Evolutionary conservation across 495 filamentous ascomycete genomes (phyloP).

Genomic region (Penicillium macrosclerotiorum): DNA sequence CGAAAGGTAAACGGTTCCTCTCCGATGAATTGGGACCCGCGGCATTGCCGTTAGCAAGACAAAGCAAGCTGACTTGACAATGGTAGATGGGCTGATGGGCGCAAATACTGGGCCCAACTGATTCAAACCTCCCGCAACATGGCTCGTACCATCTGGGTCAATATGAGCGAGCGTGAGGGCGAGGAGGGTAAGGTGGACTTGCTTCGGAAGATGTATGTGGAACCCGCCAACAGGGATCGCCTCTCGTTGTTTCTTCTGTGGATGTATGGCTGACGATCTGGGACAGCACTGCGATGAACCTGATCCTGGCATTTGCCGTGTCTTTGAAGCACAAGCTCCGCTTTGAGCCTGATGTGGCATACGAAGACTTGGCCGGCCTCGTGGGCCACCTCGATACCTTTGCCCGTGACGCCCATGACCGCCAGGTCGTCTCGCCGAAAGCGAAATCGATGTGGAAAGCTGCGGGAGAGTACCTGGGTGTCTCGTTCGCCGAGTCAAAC

Average conservation of each 20-base stretch:
- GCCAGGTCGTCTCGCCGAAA: conserved; percentile 38
- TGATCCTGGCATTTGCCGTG: conserved; percentile 74
- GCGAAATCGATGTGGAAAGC: conserved; percentile 57
- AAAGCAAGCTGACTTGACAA: conserved; percentile 2
- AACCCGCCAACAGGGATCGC: not conserved
- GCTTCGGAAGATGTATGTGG: conserved; percentile 60
- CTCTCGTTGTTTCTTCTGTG: not conserved
- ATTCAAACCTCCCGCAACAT: conserved; percentile 70
- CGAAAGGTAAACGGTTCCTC: conserved; percentile 52
- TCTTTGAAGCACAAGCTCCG: conserved; percentile 84
- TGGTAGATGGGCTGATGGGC: conserved; percentile 62
- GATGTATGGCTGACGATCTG: conserved; percentile 5
- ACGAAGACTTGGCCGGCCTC: conserved; percentile 58
- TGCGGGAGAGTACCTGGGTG: conserved; percentile 65
- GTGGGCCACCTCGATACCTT: conserved; percentile 49
- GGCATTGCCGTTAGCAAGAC: no score
- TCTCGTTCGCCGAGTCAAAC: conserved; percentile 69
- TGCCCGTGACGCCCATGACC: conserved; percentile 63
- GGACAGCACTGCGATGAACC: conserved; percentile 68
- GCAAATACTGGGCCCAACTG: conserved; percentile 75
- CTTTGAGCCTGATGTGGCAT: conserved; percentile 79
- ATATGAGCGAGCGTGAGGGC: conserved; percentile 64
- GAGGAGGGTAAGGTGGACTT: conserved; percentile 64
- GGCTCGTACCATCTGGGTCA: conserved; percentile 76
- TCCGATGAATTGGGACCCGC: no score